Evolutionary conservation across 2,329 filamentous ascomycete species (phyloP), one percentile per base, ranked within the genome.

Genomic region (Ceratocystis papillata): DNA sequence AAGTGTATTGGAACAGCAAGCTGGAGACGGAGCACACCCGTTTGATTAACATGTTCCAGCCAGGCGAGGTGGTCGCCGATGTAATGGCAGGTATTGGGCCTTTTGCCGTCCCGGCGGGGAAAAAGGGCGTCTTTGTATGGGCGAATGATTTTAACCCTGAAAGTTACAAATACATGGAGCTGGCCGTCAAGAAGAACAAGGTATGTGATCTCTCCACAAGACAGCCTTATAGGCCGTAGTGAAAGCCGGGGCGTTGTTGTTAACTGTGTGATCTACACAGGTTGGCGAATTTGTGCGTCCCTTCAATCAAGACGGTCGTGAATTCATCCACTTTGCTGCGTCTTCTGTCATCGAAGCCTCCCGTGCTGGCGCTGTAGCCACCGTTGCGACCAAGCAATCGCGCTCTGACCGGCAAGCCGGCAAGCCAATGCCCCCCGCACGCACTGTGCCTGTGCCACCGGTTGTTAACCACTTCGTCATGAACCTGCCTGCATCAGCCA

Each of bases 21-120:
- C 83, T 99, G 15, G 87, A 95, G 72, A 89, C 86, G 0, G 94
- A 99, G 76, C 94, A 99, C 76, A 85, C 87, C 69, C 82, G 94
- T 2, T 79, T 97, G 17, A 84, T 93, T 67, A 78, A 81, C 64
- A 77, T 87, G 65, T 96, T 97, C 78, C 78, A 84, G 66, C 85
- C 88, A 5, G 92, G 94, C 48, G 89, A 97, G 73, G 91, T 91
- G 2, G 89, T 97, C 1, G 94, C 88, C 77, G 94, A 99, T 75
- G 88, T 96, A 70, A 99, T 97, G 93, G 93, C 92, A 0, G 94
- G 94, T 55, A 92, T 99, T 62, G 94, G 94, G 0, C 94, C 94
- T 0, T 99, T 99, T 75, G 92, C 93, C 25, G 81, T 96, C 2
- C 94, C 94, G 0, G 91, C 93, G 0, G 94, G 90, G 17, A 95